Percentiles rank a stretch among this genome's conserved stretches.
phyloP scores from a whole-genome alignment of 2,329 filamentous ascomycete species.

The Colletotrichum tamarilloi region DNA sequence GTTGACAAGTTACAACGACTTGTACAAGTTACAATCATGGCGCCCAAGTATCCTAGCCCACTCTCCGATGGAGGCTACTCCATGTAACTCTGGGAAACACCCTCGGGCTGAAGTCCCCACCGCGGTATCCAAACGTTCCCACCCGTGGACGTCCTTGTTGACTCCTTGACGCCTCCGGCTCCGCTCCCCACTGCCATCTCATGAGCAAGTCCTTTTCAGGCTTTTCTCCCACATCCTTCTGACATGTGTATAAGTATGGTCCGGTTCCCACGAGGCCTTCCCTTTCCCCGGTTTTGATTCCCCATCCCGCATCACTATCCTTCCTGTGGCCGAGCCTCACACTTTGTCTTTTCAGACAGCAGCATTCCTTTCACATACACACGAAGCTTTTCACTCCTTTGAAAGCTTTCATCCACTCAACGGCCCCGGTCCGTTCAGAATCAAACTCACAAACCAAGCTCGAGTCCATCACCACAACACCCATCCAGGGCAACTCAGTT shows the following conservation, averaged over 20 bases:
- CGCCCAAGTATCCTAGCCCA: constrained; percentile 22
- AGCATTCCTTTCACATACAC: constrained; percentile 24
- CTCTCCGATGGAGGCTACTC: constrained; percentile 29
- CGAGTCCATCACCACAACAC: constrained; percentile 26
- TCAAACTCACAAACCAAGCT: constrained; percentile 11
- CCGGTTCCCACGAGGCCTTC: background rate
- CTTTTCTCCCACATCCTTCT: constrained; percentile 1
- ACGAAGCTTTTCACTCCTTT: constrained; percentile 35
- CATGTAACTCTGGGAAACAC: constrained; percentile 34
- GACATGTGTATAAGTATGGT: constrained; percentile 31
- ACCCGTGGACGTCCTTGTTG: background rate
- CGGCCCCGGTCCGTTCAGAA: constrained; percentile 27
- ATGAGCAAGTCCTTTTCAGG: constrained; percentile 9
- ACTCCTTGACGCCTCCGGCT: constrained; percentile 27
- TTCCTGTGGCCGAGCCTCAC: constrained; percentile 33
- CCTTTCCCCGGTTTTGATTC: constrained; percentile 12
- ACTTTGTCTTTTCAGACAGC: constrained; percentile 34
- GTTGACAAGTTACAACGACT: constrained; percentile 14
- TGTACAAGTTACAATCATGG: constrained; percentile 26
- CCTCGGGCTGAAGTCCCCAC: constrained; percentile 27
- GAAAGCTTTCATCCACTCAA: constrained; percentile 21
- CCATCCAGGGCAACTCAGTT: constrained; percentile 24
- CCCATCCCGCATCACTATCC: constrained; percentile 33
- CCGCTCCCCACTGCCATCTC: constrained; percentile 31
- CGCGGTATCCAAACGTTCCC: background rate